phyloP scores from a whole-genome alignment of 1,139 yeast genomes.

The Arxiozyma slooffiae region DNA sequence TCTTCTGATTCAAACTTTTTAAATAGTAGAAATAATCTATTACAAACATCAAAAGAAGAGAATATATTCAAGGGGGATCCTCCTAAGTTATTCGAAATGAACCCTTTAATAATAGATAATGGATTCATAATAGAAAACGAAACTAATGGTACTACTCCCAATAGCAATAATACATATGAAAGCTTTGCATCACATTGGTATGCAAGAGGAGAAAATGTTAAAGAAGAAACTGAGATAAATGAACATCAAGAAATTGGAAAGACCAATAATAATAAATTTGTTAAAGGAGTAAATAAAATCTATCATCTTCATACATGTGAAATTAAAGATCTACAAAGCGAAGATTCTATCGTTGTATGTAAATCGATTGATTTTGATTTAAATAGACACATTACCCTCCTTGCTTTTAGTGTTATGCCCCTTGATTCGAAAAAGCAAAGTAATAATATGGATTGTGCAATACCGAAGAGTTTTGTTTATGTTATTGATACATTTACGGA shows the following conservation, averaged over 20 bases:
- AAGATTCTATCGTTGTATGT: too few relatives aligned
- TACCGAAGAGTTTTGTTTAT: conserved; percentile 4
- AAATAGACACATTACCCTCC: too few relatives aligned
- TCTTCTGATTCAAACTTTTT: neutral
- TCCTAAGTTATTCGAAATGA: neutral
- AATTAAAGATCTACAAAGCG: too few relatives aligned
- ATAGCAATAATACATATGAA: neutral
- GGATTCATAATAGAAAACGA: neutral
- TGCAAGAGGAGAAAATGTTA: conserved; percentile 1
- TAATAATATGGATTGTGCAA: neutral
- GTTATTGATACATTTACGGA: conserved; percentile 13
- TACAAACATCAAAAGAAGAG: neutral
- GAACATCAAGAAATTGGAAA: neutral
- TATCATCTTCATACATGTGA: too few relatives aligned
- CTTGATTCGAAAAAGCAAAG: neutral
- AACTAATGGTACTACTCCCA: neutral
- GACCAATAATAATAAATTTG: neutral
- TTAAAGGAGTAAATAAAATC: neutral
- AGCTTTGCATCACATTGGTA: conserved; percentile 5
- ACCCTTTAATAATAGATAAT: neutral
- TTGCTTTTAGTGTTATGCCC: too few relatives aligned
- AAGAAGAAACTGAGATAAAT: neutral
- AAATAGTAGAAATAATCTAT: neutral
- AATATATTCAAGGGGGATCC: too few relatives aligned
- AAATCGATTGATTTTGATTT: too few relatives aligned